A percentile compares a stretch with the other conserved stretches of the same genome.
Conservation (phyloP, 352 stramenopile species). For the Pythium apleroticum region DNA sequence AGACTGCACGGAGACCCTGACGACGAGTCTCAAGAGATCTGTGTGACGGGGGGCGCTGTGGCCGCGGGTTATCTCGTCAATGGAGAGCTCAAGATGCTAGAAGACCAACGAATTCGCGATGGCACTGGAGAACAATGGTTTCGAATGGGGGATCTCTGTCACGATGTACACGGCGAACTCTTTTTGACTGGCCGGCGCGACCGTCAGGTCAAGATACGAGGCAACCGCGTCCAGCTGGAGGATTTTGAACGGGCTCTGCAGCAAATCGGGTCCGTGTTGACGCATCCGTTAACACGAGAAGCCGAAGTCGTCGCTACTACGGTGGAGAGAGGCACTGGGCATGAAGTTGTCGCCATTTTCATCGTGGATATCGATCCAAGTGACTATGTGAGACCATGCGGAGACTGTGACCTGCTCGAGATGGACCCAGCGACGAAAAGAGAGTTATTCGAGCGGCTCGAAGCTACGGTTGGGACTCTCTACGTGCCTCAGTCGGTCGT, state of each 20-base stretch:
- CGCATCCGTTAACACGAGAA: background rate
- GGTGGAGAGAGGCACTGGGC: background rate
- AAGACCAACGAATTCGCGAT: constrained; percentile 1
- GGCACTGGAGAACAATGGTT: constrained; percentile 26
- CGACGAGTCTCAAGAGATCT: constrained; percentile 33
- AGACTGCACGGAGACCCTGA: constrained; percentile 14
- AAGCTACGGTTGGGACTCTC: constrained; percentile 28
- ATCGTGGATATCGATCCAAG: background rate
- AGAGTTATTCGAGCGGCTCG: constrained; percentile 34
- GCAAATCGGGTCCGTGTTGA: background rate
- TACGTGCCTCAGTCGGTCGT: constrained; percentile 35
- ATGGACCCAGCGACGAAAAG: constrained; percentile 12
- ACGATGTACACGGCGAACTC: constrained; percentile 29
- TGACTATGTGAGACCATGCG: background rate
- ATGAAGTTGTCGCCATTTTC: background rate
- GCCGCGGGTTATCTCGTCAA: constrained; percentile 35
- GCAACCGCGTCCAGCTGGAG: constrained; percentile 51
- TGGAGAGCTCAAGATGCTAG: background rate
- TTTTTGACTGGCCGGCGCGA: constrained; percentile 50
- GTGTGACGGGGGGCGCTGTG: constrained; percentile 36
- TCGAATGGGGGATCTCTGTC: constrained; percentile 48
- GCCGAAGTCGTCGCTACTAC: background rate
- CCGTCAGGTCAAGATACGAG: constrained; percentile 53
- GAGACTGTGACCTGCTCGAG: background rate
- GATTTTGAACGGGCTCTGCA: constrained; percentile 42